Evolutionary conservation across 805 yeast species (phyloP), one percentile per base, ranked within the genome.

Genomic region (Monosporozyma yasuniensis): DNA sequence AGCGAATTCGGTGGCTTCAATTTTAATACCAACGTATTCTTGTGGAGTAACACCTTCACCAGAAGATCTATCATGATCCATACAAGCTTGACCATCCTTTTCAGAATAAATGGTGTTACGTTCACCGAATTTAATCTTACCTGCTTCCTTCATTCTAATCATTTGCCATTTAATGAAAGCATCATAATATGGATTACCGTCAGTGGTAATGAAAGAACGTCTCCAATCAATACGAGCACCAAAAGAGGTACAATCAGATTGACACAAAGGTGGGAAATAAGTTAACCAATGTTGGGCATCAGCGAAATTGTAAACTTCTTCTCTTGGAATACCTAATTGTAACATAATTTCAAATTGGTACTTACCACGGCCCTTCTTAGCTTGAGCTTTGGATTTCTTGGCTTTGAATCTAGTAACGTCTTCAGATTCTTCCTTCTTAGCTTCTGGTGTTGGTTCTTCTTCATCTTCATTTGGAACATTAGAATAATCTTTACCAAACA

Each of bases 171-270:
- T 81, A 50, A 91, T 83, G 65, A 93, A 93, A 8, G 95, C 81
- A 67, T 93, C 98, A 64, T 89, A 93, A 77, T 86, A 93, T 42
- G 93, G 95, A 69, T 93, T 93, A 66, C 81, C 85, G 63, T 91
- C 97, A 27, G 99, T 93, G 56, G 99, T 93, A 59, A 93, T 83
- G 72, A 84, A 80, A 35, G 96, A 86, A 68, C 99, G 83, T 75
- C 99, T 83, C 99, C 99, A 93, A 72, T 93, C 99, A 55, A 93
- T 88, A 69, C 96, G 83, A 45, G 95, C 86, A 64, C 99, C 99
- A 56, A 93, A 78, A 22, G 73, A 67, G 53, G 79, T 75, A 63
- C 95, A 93, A 68, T 91, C 93, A 43, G 72, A 71, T 71, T 87
- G 79, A 65, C 90, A 87, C 60, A 86, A 73, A 47, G 95, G 95